Percentiles rank a stretch among this genome's conserved stretches.
Conservation (phyloP, 1,284 basidiomycete species). For the Pseudozyma hubeiensis region DNA sequence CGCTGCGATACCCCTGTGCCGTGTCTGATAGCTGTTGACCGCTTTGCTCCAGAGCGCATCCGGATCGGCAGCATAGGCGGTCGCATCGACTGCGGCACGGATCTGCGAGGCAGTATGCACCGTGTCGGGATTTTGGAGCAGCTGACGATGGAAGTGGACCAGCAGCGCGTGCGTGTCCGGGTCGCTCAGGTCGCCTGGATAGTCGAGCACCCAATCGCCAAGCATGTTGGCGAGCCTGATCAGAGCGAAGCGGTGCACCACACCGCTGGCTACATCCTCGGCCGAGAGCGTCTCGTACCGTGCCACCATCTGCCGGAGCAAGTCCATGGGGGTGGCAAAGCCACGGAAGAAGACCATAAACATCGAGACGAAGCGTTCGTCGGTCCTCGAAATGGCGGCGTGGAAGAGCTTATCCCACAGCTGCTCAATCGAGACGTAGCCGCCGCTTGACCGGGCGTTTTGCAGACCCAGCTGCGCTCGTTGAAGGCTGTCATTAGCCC, state of each 20-base stretch:
- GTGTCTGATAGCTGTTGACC: slow-evolving; percentile 50
- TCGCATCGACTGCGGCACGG: slow-evolving; percentile 43
- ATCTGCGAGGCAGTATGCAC: slow-evolving; percentile 52
- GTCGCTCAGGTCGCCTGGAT: slow-evolving; percentile 61
- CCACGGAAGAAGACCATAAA: slow-evolving; percentile 65
- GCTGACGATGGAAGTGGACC: slow-evolving; percentile 41
- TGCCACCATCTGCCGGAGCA: slow-evolving; percentile 52
- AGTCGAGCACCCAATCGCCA: slow-evolving; percentile 63
- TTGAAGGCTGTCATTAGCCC: slow-evolving; percentile 45
- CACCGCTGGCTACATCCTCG: slow-evolving; percentile 47
- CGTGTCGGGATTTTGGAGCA: slow-evolving; percentile 51
- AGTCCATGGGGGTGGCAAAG: slow-evolving; percentile 58
- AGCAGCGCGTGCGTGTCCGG: slow-evolving; percentile 55
- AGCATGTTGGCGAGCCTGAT: slow-evolving; percentile 60
- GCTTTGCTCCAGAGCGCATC: slow-evolving; percentile 61
- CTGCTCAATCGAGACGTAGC: slow-evolving; percentile 62
- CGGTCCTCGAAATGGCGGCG: slow-evolving; percentile 59
- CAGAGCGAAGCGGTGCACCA: slow-evolving; percentile 58
- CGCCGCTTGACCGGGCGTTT: slow-evolving; percentile 52
- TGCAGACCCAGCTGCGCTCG: slow-evolving; percentile 55
- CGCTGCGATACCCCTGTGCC: slow-evolving; percentile 16
- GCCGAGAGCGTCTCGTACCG: slow-evolving; percentile 56
- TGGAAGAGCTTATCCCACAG: slow-evolving; percentile 64
- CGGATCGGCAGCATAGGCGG: slow-evolving; percentile 43
- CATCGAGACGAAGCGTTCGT: slow-evolving; percentile 56